phyloP scores from a whole-genome alignment of 352 stramenopile species.

The Phytophthora hybrid region DNA sequence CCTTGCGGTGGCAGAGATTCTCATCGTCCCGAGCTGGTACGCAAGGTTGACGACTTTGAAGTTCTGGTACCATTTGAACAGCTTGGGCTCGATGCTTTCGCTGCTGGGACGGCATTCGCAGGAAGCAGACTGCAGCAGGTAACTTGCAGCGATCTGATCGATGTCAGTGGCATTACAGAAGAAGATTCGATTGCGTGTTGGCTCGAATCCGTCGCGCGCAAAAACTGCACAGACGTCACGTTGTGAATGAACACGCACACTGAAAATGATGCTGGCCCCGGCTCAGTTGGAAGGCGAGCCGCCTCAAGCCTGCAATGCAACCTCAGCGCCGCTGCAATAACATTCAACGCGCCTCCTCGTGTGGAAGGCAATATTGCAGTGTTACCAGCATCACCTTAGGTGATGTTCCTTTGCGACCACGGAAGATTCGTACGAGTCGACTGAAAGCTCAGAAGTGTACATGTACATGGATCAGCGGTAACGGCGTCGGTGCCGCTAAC shows the following conservation, averaged over 20 bases:
- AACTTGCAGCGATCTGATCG: not conserved
- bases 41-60: not conserved
- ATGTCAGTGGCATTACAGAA: not conserved
- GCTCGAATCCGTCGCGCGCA: slow-evolving; percentile 2
- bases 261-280: slow-evolving; percentile 15
- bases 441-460: no score
- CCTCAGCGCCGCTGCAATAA: not conserved
- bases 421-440: no score
- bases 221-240: not conserved
- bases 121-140: not conserved
- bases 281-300: not conserved
- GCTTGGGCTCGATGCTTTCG: not conserved
- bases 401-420: no score
- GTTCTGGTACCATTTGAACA: not conserved
- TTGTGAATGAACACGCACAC: slow-evolving; percentile 18
- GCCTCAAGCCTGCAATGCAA: not conserved
- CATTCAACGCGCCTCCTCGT: not conserved
- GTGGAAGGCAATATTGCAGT: not conserved
- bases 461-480: not conserved
- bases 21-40: not conserved
- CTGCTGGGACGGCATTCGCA: not conserved
- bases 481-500: not conserved
- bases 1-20: not conserved
- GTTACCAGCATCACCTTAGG: no score
- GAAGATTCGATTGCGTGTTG: slow-evolving; percentile 18